phyloP scores from a whole-genome alignment of 371 early-diverging fungal species.

The Mortierella sp. region DNA sequence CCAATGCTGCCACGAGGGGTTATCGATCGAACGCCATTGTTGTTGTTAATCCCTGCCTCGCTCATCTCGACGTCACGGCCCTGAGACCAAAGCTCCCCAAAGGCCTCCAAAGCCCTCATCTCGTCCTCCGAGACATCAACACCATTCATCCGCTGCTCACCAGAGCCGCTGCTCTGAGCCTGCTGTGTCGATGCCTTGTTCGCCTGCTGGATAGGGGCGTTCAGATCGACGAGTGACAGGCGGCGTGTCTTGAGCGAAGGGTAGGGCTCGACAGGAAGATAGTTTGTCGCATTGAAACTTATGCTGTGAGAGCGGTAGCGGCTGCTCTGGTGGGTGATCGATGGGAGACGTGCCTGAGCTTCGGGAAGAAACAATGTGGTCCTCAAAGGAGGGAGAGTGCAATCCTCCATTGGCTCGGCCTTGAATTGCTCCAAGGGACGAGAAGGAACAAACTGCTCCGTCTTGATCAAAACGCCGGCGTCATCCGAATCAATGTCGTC shows the following conservation, averaged over 20 bases:
- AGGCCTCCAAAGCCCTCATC: conserved; percentile 53
- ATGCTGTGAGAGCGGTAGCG: conserved; percentile 48
- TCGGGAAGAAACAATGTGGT: conserved; percentile 21
- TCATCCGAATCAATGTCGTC: conserved; percentile 54
- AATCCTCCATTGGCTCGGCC: conserved; percentile 27
- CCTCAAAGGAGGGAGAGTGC: conserved; percentile 49
- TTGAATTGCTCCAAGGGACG: conserved; percentile 9
- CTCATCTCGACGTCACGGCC: conserved; percentile 45
- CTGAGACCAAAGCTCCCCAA: conserved; percentile 57
- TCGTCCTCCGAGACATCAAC: conserved; percentile 56
- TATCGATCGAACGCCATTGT: not conserved
- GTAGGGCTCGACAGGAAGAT: conserved; percentile 10
- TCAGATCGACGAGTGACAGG: conserved; percentile 49
- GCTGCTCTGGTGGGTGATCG: conserved; percentile 19
- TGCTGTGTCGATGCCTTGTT: conserved; percentile 32
- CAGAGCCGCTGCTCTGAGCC: not conserved
- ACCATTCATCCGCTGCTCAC: conserved; percentile 9
- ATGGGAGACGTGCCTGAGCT: conserved; percentile 31
- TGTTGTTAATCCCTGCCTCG: not conserved
- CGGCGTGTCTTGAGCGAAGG: conserved; percentile 34
- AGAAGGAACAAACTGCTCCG: not conserved
- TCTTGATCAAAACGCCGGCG: conserved; percentile 19
- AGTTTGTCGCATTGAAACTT: not conserved
- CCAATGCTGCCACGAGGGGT: conserved; percentile 10
- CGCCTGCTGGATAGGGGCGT: conserved; percentile 50